Conservation (phyloP, 495 filamentous ascomycete species). For the Neurospora intermedia region DNA sequence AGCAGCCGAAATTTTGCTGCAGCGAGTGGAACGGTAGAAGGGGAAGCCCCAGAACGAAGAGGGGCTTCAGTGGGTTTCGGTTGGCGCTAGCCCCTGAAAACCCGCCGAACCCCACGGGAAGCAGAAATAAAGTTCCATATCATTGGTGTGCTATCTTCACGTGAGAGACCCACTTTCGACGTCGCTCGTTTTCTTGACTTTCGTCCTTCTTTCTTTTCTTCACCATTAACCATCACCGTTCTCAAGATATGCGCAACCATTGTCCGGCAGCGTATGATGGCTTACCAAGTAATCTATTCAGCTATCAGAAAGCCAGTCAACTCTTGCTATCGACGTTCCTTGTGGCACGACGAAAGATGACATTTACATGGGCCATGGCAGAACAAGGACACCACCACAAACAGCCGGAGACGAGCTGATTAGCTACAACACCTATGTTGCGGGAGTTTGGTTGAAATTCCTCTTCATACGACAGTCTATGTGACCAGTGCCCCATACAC, state of each 20-base stretch:
- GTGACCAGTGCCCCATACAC: neutral
- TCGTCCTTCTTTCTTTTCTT: neutral
- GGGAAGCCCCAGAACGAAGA: neutral
- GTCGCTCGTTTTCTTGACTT: neutral
- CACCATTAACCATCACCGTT: neutral
- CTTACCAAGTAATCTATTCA: neutral
- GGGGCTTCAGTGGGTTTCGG: neutral
- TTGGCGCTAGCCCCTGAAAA: neutral
- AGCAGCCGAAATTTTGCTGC: neutral
- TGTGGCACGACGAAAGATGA: neutral
- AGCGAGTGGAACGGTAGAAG: neutral
- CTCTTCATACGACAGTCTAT: neutral
- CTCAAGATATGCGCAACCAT: neutral
- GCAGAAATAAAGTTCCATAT: neutral
- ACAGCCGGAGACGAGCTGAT: neutral
- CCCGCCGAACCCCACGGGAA: neutral
- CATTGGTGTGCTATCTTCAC: neutral
- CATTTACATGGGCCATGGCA: neutral
- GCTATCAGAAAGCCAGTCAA: neutral
- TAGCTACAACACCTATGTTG: neutral
- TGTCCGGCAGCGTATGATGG: neutral
- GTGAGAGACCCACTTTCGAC: neutral
- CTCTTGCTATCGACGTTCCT: too few species aligned
- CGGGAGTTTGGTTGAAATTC: neutral
- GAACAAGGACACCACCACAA: neutral